These are phyloP conservation scores for Aspergillus leporis DNA, from an alignment of 495 filamentous ascomycete genomes.

Conservation along the genomic window DNA sequence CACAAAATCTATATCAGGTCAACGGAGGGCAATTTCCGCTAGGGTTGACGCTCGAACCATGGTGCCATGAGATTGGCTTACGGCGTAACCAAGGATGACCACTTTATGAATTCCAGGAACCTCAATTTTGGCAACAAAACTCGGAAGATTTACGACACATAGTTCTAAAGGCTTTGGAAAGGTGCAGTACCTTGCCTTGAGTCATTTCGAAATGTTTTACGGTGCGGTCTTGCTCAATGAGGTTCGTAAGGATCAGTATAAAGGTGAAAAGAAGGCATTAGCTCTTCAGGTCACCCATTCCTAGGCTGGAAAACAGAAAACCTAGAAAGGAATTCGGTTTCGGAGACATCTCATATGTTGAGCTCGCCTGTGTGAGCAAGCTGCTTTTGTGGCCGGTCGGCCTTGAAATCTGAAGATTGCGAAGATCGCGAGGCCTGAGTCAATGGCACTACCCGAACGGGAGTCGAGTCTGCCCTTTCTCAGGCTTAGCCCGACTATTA, in stretches of 20 bases:
- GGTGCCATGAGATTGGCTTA: neutral
- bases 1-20: neutral
- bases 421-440: neutral
- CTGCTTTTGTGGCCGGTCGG: neutral
- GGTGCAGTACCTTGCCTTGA: neutral
- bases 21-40: neutral
- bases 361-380: neutral
- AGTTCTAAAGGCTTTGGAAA: neutral
- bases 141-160: neutral
- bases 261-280: neutral
- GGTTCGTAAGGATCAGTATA: neutral
- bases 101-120: neutral
- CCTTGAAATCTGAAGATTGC: neutral
- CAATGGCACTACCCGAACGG: constrained; percentile 54
- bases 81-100: neutral
- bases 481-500: constrained; percentile 51
- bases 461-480: constrained; percentile 76
- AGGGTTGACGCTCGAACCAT: constrained; percentile 1
- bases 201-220: neutral
- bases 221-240: neutral
- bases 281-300: neutral
- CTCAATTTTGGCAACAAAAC: neutral
- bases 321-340: neutral
- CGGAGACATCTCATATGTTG: neutral
- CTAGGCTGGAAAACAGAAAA: neutral